A percentile compares a stretch with the other conserved stretches of the same genome.
Evolutionary conservation across 805 yeast genomes (phyloP).

Genomic region (Kluyveromyces dobzhanskii): DNA sequence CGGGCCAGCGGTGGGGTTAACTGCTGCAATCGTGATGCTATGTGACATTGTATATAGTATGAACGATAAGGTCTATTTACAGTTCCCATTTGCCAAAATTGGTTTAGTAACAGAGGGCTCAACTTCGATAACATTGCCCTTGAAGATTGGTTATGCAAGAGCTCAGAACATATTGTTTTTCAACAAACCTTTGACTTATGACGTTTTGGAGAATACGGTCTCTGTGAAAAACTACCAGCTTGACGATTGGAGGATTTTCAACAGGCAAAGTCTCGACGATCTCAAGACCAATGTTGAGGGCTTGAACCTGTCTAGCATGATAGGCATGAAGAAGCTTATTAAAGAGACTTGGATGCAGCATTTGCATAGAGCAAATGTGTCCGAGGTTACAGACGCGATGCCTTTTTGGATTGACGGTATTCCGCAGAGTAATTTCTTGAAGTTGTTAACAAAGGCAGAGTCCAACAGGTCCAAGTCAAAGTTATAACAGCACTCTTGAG

Average conservation of each 20-base stretch:
- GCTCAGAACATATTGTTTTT: slow-evolving; percentile 68
- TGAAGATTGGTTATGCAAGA: slow-evolving; percentile 62
- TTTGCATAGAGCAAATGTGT: slow-evolving; percentile 45
- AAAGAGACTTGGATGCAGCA: slow-evolving; percentile 23
- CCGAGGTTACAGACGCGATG: slow-evolving; percentile 63
- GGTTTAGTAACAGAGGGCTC: slow-evolving; percentile 84
- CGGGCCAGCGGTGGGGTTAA: slow-evolving; percentile 81
- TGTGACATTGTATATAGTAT: slow-evolving; percentile 70
- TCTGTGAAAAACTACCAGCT: slow-evolving; percentile 48
- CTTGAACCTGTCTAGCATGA: slow-evolving; percentile 34
- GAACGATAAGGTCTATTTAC: slow-evolving; percentile 47
- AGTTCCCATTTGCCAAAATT: slow-evolving; percentile 72
- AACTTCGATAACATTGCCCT: slow-evolving; percentile 56
- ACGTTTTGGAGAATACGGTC: slow-evolving; percentile 54
- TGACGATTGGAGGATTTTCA: slow-evolving; percentile 39
- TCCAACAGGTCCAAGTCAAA: neutral
- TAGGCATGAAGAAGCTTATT: slow-evolving; percentile 37
- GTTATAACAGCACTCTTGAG: no score
- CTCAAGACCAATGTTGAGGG: slow-evolving; percentile 29
- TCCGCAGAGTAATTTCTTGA: slow-evolving; percentile 61
- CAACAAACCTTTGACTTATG: slow-evolving; percentile 54
- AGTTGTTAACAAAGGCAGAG: slow-evolving; percentile 31
- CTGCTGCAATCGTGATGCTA: slow-evolving; percentile 64
- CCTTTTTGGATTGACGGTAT: slow-evolving; percentile 61
- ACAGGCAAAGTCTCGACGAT: slow-evolving; percentile 34